phyloP scores from a whole-genome alignment of 306 rosid genomes.

The Hippophae rhamnoides region DNA sequence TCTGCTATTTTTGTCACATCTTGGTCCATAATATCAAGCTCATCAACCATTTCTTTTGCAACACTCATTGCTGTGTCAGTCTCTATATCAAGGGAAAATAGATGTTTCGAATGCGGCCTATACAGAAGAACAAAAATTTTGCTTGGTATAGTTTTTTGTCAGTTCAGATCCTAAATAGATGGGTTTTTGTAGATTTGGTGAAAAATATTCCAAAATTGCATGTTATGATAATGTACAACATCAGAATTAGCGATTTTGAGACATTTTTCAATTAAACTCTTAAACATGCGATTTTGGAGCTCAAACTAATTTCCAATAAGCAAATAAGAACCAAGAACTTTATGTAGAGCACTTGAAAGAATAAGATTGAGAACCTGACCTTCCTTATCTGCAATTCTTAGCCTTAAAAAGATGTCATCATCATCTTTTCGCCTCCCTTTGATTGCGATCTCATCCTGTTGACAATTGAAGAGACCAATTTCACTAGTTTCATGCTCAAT shows the following conservation, averaged over 20 bases:
- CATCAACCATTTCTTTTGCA: constrained; percentile 81
- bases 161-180: too few species aligned
- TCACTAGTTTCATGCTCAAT: constrained; percentile 36
- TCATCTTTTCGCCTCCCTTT: constrained; percentile 66
- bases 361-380: constrained; percentile 38
- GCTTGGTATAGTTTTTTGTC: constrained; percentile 6
- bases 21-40: constrained; percentile 82
- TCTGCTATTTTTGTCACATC: constrained; percentile 74
- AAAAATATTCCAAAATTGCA: too few species aligned
- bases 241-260: too few species aligned
- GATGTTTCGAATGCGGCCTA: constrained; percentile 84
- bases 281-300: too few species aligned
- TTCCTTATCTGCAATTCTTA: constrained; percentile 85
- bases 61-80: constrained; percentile 78
- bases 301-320: too few species aligned
- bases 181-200: too few species aligned
- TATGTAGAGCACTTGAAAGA: constrained; percentile 2
- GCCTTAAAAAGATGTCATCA: constrained; percentile 72
- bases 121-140: constrained; percentile 3
- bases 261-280: too few species aligned
- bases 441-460: constrained; percentile 62
- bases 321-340: too few species aligned
- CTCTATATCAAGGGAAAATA: constrained; percentile 84
- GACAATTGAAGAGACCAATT: constrained; percentile 61
- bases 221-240: too few species aligned